Conservation (phyloP, 352 stramenopile species). For the Paralagenidium karlingii region DNA sequence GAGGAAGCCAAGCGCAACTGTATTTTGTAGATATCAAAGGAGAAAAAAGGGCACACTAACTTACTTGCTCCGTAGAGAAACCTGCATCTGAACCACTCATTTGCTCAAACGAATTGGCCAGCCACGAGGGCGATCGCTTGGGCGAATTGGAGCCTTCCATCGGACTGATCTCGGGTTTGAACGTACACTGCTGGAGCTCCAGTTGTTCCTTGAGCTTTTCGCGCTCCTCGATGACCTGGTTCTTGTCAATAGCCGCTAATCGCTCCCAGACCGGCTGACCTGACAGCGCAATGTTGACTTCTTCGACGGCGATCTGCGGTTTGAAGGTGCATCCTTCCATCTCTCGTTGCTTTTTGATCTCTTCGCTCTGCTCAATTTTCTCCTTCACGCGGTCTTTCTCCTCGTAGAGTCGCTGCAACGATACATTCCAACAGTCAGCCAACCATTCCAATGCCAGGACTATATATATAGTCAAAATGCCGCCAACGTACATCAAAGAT, state of each 20-base stretch:
- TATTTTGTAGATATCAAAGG: no score
- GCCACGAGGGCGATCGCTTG: no score
- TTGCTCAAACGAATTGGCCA: no score
- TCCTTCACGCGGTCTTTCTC: constrained; percentile 70
- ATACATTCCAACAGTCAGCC: not conserved
- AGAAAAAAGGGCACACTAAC: no score
- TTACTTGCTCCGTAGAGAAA: no score
- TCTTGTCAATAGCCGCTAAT: constrained; percentile 63
- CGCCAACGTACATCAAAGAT: constrained; percentile 56
- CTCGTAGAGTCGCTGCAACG: constrained; percentile 54
- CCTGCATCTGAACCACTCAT: no score
- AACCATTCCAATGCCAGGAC: constrained; percentile 7
- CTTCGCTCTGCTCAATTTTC: constrained; percentile 58
- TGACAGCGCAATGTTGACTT: no score
- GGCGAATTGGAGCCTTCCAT: constrained; percentile 20
- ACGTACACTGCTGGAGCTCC: constrained; percentile 68
- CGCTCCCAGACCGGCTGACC: constrained; percentile 67
- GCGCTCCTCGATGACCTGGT: constrained; percentile 62
- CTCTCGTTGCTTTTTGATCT: constrained; percentile 56
- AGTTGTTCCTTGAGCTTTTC: constrained; percentile 56
- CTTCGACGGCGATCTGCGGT: constrained; percentile 23
- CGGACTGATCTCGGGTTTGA: constrained; percentile 66
- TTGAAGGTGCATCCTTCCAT: constrained; percentile 72
- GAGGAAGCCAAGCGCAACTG: no score
- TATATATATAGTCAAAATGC: constrained; percentile 7